Conservation (phyloP, 2,329 filamentous ascomycete species). For the Metarhizium humberi region DNA sequence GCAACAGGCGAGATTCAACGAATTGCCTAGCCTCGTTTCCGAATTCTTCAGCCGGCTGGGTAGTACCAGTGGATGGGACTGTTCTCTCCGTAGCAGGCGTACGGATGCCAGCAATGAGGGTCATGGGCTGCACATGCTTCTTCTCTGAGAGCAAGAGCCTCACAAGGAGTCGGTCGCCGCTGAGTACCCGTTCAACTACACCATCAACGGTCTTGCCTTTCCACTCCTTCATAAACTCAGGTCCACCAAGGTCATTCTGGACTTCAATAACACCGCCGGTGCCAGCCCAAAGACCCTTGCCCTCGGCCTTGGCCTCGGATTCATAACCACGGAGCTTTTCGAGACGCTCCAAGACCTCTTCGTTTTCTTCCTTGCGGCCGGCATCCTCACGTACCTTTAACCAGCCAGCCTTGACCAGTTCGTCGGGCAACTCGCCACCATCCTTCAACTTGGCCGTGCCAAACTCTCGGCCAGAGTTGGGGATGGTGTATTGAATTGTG, state of each 20-base stretch:
- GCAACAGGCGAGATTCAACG: conserved; percentile 76
- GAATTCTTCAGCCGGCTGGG: conserved; percentile 77
- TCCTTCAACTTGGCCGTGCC: conserved; percentile 70
- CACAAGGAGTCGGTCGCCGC: conserved; percentile 81
- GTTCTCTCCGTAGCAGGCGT: conserved; percentile 82
- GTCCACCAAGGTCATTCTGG: conserved; percentile 69
- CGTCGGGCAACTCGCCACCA: conserved; percentile 70
- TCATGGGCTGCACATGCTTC: conserved; percentile 82
- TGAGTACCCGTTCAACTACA: conserved; percentile 83
- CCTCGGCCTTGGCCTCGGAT: conserved; percentile 65
- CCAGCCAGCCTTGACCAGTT: conserved; percentile 82
- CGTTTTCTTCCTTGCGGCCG: conserved; percentile 79
- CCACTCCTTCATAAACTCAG: conserved; percentile 72
- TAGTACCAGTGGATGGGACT: conserved; percentile 67
- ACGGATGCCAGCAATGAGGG: conserved; percentile 80
- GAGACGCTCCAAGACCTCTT: conserved; percentile 61
- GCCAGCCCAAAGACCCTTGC: conserved; percentile 72
- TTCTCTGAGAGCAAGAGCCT: conserved; percentile 71
- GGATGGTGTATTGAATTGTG: conserved; percentile 78
- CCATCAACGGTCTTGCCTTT: conserved; percentile 80
- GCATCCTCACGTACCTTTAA: conserved; percentile 90
- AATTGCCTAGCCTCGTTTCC: conserved; percentile 84
- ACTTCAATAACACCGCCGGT: conserved; percentile 61
- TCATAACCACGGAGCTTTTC: conserved; percentile 73
- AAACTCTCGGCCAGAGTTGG: conserved; percentile 79